Base-by-base conservation (phyloP, 495 filamentous ascomycete species). In the Xylaria scruposa region DNA sequence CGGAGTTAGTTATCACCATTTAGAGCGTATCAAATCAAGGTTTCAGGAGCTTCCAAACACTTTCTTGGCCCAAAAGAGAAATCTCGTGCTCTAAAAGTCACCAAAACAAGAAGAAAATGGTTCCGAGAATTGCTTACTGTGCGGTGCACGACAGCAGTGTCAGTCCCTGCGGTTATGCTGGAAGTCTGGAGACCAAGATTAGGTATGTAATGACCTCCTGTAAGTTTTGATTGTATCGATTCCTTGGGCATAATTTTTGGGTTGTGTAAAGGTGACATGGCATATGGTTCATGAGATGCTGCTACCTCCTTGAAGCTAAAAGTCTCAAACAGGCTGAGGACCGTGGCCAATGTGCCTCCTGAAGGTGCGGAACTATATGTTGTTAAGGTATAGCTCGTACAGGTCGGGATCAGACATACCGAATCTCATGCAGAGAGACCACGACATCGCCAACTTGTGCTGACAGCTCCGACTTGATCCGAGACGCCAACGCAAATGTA, bases 341-440 rank as follows among this genome's bases (percentile, higher is more conserved):
- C 78, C 0, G 93, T 93, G 69, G 84, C 78, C 15, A 93, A 79
- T 6, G 93, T 94, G 44, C 94, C 94, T 24, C 94, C 94, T 26
- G 93, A 95, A 1, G 91, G 84, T 9, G 85, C 84, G 38, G 87
- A 84, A 33, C 82, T 85, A 67, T 19, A 46, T 19, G 19, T 8
- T 17, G 31, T 70, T 24, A 64, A 64, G 21, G 17, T 8, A 42
- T 60, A 17, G 19, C 40, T 31, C 31, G 7, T 13, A 15, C 12
- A n/a, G 42, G 13, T 59, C 26, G 38, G 62, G 44, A 10, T 58
- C 17, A 60, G 19, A 75, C 84, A 69, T 80, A 89, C 87, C 87
- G 90, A 53, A 94, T 63, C 19, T 88, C 88, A 74, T 92, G 86
- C 60, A 94, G 79, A 5, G 87, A 87, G 21, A 90, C 77, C 56